Conservation (phyloP, 2,329 filamentous ascomycete species). For the Aspergillus jensenii region DNA sequence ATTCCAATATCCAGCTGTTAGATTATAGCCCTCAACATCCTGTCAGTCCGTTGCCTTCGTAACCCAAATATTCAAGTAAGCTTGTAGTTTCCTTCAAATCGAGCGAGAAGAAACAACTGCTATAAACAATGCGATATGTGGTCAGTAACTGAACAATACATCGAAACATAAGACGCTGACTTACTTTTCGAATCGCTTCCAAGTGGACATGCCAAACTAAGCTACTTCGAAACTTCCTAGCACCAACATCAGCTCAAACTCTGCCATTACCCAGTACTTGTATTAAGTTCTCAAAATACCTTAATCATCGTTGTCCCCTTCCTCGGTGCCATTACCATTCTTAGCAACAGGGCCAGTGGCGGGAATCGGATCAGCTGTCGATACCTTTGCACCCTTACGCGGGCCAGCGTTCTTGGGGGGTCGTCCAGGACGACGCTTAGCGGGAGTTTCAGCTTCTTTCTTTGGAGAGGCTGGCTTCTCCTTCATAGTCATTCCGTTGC, state of each 20-base stretch:
- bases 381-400: slow-evolving; percentile 20
- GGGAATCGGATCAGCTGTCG: slow-evolving; percentile 18
- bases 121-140: not conserved
- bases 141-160: not conserved
- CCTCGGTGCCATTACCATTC: not conserved
- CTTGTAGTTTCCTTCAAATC: not conserved
- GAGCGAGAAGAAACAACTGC: not conserved
- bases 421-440: not conserved
- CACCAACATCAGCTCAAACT: not conserved
- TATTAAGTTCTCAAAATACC: not conserved
- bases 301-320: not conserved
- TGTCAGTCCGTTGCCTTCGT: not conserved
- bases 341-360: slow-evolving; percentile 10
- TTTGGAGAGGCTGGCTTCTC: not conserved
- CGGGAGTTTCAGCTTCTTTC: not conserved
- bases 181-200: too few species aligned
- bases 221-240: too few species aligned
- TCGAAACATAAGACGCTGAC: too few species aligned
- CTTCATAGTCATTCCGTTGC: not conserved
- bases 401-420: slow-evolving; percentile 2
- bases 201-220: too few species aligned
- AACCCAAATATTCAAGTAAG: not conserved
- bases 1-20: not conserved
- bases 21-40: not conserved
- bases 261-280: too few species aligned